These are phyloP conservation scores for Aegilops speltoides DNA, from an alignment of 176 grass and related monocot genomes.

Conservation along the genomic window DNA sequence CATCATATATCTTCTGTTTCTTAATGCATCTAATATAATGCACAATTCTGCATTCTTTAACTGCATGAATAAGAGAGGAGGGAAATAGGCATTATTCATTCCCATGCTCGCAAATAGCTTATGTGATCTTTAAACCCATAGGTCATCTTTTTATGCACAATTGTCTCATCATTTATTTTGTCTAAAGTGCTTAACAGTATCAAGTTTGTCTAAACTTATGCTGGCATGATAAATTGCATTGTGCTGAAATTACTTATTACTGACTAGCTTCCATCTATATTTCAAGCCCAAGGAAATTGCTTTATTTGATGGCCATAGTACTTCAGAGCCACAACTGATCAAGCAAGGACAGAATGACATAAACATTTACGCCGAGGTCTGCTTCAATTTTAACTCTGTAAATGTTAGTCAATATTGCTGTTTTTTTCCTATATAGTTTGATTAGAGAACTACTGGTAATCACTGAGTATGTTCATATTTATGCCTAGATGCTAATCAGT, in stretches of 20 bases:
- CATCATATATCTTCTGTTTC: neutral
- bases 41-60: slow-evolving; percentile 4
- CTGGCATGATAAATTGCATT: neutral
- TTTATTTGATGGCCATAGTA: slow-evolving; percentile 11
- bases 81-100: neutral
- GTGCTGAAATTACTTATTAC: slow-evolving; percentile 8
- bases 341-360: neutral
- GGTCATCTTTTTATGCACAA: neutral
- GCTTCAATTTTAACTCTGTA: neutral
- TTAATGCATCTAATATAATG: neutral
- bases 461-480: neutral
- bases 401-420: neutral
- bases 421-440: neutral
- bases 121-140: slow-evolving; percentile 1
- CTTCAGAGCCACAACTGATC: neutral
- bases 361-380: neutral
- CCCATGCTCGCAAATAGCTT: neutral
- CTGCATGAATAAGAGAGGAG: neutral
- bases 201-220: slow-evolving; percentile 5
- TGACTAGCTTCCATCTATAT: neutral
- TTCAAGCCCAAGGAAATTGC: slow-evolving; percentile 14
- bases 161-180: neutral
- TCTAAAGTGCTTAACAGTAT: neutral
- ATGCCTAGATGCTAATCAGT: slow-evolving; percentile 3
- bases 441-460: neutral